Conservation (phyloP, 2,329 filamentous ascomycete species). For the Colletotrichum falcatum region DNA sequence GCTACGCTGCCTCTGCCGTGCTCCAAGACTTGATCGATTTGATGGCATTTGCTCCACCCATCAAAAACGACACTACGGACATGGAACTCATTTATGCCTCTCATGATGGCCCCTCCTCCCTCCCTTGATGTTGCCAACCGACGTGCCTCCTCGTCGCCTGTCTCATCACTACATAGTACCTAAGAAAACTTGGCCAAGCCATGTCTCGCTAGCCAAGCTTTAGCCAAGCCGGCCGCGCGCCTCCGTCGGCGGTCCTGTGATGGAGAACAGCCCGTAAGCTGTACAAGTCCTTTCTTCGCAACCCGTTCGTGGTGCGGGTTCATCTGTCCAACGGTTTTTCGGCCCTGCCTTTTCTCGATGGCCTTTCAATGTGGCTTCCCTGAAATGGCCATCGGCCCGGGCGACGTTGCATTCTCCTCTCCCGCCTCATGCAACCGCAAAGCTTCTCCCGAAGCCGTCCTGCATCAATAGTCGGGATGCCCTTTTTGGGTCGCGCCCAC, state of each 20-base stretch:
- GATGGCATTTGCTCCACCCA: neutral
- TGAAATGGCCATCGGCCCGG: neutral
- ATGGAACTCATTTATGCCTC: neutral
- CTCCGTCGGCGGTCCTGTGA: neutral
- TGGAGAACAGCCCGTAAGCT: neutral
- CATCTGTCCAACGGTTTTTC: neutral
- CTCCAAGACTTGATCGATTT: neutral
- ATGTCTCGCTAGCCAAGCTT: constrained; percentile 25
- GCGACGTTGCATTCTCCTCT: constrained; percentile 26
- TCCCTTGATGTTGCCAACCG: neutral
- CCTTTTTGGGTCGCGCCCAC: neutral
- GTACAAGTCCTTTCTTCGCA: too few relatives aligned
- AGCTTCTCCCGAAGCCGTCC: neutral
- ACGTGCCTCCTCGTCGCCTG: neutral
- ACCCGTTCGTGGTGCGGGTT: neutral
- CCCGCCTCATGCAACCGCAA: neutral
- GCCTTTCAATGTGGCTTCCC: neutral
- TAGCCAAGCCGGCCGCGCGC: constrained; percentile 29
- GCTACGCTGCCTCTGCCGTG: neutral
- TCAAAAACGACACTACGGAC: neutral
- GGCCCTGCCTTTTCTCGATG: neutral
- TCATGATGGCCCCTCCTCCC: neutral
- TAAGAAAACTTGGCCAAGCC: constrained; percentile 24
- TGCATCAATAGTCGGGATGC: constrained; percentile 1
- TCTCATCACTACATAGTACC: constrained; percentile 20